phyloP scores from a whole-genome alignment of 1,284 basidiomycete genomes.

The Amylostereum areolatum region DNA sequence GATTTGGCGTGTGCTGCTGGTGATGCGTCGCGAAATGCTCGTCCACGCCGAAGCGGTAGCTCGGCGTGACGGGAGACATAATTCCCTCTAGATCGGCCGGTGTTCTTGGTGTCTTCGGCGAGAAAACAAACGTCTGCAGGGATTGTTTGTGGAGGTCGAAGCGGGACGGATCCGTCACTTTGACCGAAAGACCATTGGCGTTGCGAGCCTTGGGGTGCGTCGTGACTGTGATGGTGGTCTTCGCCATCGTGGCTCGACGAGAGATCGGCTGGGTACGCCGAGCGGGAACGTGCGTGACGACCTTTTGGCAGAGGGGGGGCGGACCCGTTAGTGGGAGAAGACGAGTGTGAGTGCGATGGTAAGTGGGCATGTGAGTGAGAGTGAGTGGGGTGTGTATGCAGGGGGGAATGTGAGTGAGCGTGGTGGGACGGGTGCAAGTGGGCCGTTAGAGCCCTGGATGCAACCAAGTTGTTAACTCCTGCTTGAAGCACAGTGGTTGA shows the following conservation, averaged over 20 bases:
- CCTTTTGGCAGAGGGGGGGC: not conserved
- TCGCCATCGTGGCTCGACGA: conserved; percentile 13
- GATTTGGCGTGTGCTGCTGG: conserved; percentile 41
- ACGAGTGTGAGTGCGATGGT: conserved; percentile 30
- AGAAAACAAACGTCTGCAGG: not conserved
- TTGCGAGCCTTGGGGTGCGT: not conserved
- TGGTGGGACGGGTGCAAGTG: conserved; percentile 9
- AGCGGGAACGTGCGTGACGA: conserved; percentile 7
- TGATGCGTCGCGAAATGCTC: conserved; percentile 50
- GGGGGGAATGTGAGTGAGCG: conserved; percentile 15
- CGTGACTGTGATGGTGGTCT: conserved; percentile 7
- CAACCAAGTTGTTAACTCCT: too few species aligned
- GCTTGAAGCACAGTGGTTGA: not conserved
- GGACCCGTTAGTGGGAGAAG: conserved; percentile 17
- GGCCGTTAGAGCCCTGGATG: not conserved
- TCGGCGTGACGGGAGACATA: conserved; percentile 49
- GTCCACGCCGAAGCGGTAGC: conserved; percentile 56
- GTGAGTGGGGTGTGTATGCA: conserved; percentile 5
- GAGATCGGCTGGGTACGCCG: conserved; percentile 5
- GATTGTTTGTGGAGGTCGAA: too few species aligned
- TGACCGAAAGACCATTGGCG: too few species aligned
- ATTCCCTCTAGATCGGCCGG: conserved; percentile 1
- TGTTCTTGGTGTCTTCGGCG: not conserved
- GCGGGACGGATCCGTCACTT: too few species aligned
- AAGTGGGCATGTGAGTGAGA: conserved; percentile 21